A percentile compares a stretch with the other conserved stretches of the same genome.
Evolutionary conservation across 306 rosid species (phyloP).

Genomic region (Abrus precatorius): DNA sequence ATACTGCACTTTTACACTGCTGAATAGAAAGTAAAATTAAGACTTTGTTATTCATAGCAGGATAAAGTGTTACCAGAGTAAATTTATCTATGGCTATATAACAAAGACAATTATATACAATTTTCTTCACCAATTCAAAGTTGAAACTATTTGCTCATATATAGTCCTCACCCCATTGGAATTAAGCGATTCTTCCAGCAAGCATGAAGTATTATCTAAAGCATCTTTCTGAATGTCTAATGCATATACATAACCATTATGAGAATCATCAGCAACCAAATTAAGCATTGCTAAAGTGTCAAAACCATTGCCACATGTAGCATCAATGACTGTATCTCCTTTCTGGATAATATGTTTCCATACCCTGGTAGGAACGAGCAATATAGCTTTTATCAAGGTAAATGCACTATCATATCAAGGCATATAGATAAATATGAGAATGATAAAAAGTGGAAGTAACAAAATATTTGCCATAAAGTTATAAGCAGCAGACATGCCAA

Average conservation of each 20-base stretch:
- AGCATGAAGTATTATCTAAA: conserved; percentile 64
- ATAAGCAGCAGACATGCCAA: neutral
- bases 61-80: neutral
- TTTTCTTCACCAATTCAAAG: neutral
- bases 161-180: conserved; percentile 61
- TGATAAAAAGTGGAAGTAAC: neutral
- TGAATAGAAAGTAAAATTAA: neutral
- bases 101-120: neutral
- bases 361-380: conserved; percentile 59
- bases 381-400: conserved; percentile 21
- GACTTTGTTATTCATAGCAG: neutral
- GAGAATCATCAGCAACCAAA: conserved; percentile 82
- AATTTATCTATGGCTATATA: conserved; percentile 13
- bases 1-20: neutral
- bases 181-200: conserved; percentile 66
- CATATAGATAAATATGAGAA: conserved; percentile 11
- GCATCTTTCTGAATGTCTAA: conserved; percentile 87
- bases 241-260: conserved; percentile 68
- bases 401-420: neutral
- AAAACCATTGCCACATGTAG: conserved; percentile 93
- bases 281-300: conserved; percentile 82
- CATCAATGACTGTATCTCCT: conserved; percentile 88
- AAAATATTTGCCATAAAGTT: neutral
- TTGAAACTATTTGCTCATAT: conserved; percentile 12
- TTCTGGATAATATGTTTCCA: conserved; percentile 76